These are phyloP conservation scores for Porosira glacialis DNA, from an alignment of 352 stramenopile genomes.

Conservation along the genomic window DNA sequence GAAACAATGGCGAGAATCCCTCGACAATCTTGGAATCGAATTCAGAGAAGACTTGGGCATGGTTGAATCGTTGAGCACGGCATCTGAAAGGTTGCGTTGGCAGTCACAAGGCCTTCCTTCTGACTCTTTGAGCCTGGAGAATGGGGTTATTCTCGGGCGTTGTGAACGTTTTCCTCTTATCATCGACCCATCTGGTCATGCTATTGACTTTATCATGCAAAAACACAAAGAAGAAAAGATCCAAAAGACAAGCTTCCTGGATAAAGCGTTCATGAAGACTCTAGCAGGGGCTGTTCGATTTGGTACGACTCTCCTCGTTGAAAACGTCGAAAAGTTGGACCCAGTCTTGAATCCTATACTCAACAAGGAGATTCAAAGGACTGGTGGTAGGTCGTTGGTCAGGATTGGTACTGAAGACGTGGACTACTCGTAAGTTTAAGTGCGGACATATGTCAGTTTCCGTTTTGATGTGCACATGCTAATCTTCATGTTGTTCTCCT, in stretches of 20 bases:
- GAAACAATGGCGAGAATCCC: slow-evolving; percentile 90
- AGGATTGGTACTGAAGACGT: slow-evolving; percentile 98
- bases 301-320: slow-evolving; percentile 96
- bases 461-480: no score
- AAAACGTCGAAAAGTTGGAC: slow-evolving; percentile 99
- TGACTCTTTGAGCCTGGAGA: slow-evolving; percentile 98
- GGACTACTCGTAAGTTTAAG: slow-evolving; percentile 89
- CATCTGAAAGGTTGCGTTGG: slow-evolving; percentile 89
- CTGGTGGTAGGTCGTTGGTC: slow-evolving; percentile 90
- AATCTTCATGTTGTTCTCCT: no score
- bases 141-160: slow-evolving; percentile 97
- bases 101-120: slow-evolving; percentile 92
- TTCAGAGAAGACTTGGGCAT: slow-evolving; percentile 86
- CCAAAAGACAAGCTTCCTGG: slow-evolving; percentile 97
- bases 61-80: slow-evolving; percentile 94
- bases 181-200: slow-evolving; percentile 97
- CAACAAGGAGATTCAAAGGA: slow-evolving; percentile 98
- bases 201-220: slow-evolving; percentile 92
- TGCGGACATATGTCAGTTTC: no score
- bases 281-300: slow-evolving; percentile 99
- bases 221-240: slow-evolving; percentile 94
- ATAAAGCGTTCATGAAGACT: slow-evolving; percentile 99
- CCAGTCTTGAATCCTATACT: slow-evolving; percentile 99
- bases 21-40: slow-evolving; percentile 89
- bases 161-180: slow-evolving; percentile 97